Evolutionary conservation across 768 basidiomycete genomes (phyloP).

Genomic region (Calocera cornea): DNA sequence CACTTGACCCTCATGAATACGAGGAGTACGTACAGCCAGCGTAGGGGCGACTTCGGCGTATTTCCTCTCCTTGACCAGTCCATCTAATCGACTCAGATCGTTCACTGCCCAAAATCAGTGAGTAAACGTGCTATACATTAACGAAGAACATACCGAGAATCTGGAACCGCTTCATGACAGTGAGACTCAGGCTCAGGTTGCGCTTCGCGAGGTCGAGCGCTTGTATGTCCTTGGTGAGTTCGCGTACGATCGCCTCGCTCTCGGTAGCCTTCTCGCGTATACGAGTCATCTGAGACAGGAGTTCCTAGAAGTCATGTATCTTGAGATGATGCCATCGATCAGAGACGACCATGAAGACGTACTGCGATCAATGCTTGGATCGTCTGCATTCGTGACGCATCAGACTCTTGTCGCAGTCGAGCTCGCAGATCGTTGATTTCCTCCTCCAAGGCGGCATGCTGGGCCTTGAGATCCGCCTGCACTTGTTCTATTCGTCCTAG

Average conservation of each 20-base stretch:
- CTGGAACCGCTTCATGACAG: conserved; percentile 73
- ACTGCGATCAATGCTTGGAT: conserved; percentile 97
- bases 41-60: conserved; percentile 78
- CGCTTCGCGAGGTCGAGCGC: conserved; percentile 79
- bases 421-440: conserved; percentile 58
- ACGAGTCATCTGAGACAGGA: conserved; percentile 87
- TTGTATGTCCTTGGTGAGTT: conserved; percentile 95
- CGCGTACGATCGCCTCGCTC: conserved; percentile 86
- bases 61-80: conserved; percentile 57
- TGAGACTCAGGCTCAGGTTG: conserved; percentile 83
- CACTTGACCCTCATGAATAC: background rate
- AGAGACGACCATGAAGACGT: conserved; percentile 15
- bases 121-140: too few species aligned
- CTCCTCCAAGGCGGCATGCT: conserved; percentile 51
- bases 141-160: conserved; percentile 66
- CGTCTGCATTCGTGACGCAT: conserved; percentile 74
- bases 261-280: conserved; percentile 95
- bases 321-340: conserved; percentile 10
- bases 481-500: conserved; percentile 58
- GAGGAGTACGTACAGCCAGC: conserved; percentile 43
- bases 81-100: conserved; percentile 66
- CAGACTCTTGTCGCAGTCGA: conserved; percentile 62
- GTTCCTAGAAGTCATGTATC: conserved; percentile 41
- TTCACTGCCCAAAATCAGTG: too few species aligned
- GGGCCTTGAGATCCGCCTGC: conserved; percentile 50